A percentile compares a stretch with the other conserved stretches of the same genome.
phyloP scores from a whole-genome alignment of 805 yeast species.

The Yamadazyma nakazawae region DNA sequence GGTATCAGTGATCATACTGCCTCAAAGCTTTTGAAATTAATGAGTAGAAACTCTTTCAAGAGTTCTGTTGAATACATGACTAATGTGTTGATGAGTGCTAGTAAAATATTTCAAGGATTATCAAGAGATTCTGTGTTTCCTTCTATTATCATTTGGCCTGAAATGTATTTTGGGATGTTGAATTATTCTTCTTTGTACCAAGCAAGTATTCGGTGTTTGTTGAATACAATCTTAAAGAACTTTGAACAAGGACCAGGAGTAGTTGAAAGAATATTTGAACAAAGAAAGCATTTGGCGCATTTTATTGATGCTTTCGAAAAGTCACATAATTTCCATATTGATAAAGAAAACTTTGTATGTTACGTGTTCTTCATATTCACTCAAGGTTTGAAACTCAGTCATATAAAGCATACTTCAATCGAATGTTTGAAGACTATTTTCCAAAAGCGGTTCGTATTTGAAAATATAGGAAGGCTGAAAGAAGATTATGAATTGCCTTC shows the following conservation, averaged over 20 bases:
- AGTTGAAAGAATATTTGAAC: constrained; percentile 25
- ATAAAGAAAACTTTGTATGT: constrained; percentile 48
- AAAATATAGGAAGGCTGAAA: background rate
- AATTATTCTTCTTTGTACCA: constrained; percentile 31
- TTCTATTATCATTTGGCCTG: constrained; percentile 50
- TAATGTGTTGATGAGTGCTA: constrained; percentile 33
- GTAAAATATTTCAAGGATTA: constrained; percentile 49
- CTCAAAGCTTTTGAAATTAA: constrained; percentile 26
- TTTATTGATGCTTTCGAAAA: constrained; percentile 43
- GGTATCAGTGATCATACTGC: constrained; percentile 59
- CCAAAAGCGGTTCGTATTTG: constrained; percentile 40
- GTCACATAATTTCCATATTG: constrained; percentile 35
- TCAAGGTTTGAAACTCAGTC: constrained; percentile 60
- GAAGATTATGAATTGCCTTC: constrained; percentile 11
- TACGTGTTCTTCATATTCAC: constrained; percentile 46
- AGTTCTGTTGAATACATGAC: constrained; percentile 30
- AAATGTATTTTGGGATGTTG: constrained; percentile 27
- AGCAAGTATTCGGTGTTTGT: constrained; percentile 28
- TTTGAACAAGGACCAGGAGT: constrained; percentile 22
- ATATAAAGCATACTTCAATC: constrained; percentile 49
- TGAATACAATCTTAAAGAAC: constrained; percentile 24
- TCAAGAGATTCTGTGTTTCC: constrained; percentile 43
- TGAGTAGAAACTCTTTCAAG: constrained; percentile 21
- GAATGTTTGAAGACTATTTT: constrained; percentile 43
- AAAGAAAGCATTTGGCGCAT: constrained; percentile 39